Base-by-base conservation (phyloP, 805 yeast species). In the Torulaspora delbrueckii region DNA sequence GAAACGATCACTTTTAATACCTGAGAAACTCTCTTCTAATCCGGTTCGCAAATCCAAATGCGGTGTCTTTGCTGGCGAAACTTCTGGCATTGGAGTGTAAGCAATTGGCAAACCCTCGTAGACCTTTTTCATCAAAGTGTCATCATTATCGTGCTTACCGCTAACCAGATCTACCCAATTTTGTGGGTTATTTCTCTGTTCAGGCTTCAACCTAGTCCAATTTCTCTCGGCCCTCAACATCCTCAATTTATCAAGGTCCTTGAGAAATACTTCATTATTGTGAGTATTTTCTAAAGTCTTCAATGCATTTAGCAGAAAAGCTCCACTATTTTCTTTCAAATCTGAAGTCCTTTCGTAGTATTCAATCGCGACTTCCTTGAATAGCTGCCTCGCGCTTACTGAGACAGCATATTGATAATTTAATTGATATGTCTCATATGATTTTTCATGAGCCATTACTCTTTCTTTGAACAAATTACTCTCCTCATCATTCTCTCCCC, bases 391-490 rank as follows among this genome's bases (percentile, higher is more conserved):
- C 34, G 61, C 54, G 5, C 55, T 53, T 2, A 54, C 46, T 2
- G 58, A 51, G 3, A 63, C 47, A 6, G 59, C 51, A 13, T 53
- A 49, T 37, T 61, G 58, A 40, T 57, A 62, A 31, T 54, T 53
- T 3, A 45, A 35, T 30, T 56, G 59, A 19, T 53, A 48, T 4
- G 46, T 46, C 13, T 51, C 45, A 22, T 52, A 54, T 4, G 59
- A 46, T 13, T 47, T 54, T 40, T 53, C 55, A 24, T 53, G 51
- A 6, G 57, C 52, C 14, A 40, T 43, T 1, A 57, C 50, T 36
- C 54, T 53, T 23, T 60, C 65, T 26, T 44, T 47, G 22, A 57
- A 44, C 14, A 58, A 48, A n/a, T 37, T 47, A 1, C 58, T 51
- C 35, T 62, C 64, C 43, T 57, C 56, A 35, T 57, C 49, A 43